phyloP scores from a whole-genome alignment of 2,329 filamentous ascomycete species.

The Colletotrichum zoysiae region DNA sequence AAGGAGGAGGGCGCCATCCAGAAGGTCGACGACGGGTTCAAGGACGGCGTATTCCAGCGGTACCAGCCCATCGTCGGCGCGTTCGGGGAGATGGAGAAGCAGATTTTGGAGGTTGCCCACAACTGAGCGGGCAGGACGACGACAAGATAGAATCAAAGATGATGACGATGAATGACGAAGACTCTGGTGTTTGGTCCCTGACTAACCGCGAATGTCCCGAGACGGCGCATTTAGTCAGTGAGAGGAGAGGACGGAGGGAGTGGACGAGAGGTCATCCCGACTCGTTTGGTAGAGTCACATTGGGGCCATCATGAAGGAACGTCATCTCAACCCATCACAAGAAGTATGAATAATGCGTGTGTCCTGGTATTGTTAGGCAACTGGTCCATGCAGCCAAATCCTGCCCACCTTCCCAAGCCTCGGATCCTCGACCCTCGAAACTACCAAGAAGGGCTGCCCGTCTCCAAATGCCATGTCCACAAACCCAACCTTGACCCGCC shows the following conservation, averaged over 20 bases:
- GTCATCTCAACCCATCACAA: background rate
- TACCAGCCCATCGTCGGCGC: conserved; percentile 83
- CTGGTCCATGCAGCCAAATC: conserved; percentile 16
- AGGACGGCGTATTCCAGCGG: conserved; percentile 76
- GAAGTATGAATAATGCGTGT: conserved; percentile 6
- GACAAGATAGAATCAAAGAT: conserved; percentile 18
- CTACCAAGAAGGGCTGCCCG: conserved; percentile 6
- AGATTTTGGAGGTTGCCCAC: conserved; percentile 65
- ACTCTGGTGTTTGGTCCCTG: background rate
- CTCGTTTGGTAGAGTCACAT: background rate
- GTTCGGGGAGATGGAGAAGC: conserved; percentile 81
- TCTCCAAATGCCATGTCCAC: background rate
- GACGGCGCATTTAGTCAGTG: background rate
- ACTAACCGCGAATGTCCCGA: background rate
- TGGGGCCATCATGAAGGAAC: background rate
- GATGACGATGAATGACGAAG: conserved; percentile 15
- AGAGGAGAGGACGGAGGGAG: too few relatives aligned
- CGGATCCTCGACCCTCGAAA: conserved; percentile 11
- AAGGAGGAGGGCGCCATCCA: conserved; percentile 85
- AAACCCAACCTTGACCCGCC: background rate
- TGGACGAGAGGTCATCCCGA: background rate
- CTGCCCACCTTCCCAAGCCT: background rate
- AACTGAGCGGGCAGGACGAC: conserved; percentile 40
- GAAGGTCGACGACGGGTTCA: conserved; percentile 86
- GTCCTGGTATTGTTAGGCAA: conserved; percentile 17